Evolutionary conservation across 106 monocot genomes (phyloP), one percentile per base, ranked within the genome.

Genomic region (Dendrobium chrysotoxum): DNA sequence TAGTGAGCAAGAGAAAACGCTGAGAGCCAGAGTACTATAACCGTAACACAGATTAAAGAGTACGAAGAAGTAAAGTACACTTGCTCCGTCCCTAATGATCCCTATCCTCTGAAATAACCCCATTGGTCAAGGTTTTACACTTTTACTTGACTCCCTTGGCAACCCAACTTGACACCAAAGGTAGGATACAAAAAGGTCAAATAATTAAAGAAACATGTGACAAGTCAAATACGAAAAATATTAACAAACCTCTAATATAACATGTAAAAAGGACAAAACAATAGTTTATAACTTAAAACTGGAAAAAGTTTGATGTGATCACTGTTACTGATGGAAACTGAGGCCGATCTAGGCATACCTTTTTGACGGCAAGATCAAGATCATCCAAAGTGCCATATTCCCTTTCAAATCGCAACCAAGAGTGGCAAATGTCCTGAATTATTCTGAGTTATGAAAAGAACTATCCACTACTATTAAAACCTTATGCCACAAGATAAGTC

Each of bases 371-470:
- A 86, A 90, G 77, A 84, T 99, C 99, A 71, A 85, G 86, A 86
- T 99, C 99, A 68, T 88, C 91, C 35, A 99, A 76, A 55, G 91
- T 87, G 28, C 99, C 99, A 90, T 86, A 83, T 82, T 99, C 88
- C 77, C 95, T 83, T 91, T 99, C 99, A 84, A 99, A 99, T 58
- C 81, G 92, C 82, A 99, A 75, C 99, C 99, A 99, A 26, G 91
- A 83, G 78, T 91, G 72, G 80, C 99, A 99, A 76, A 99, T 85
- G 39, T 93, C 93, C 96, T 96, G 88, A 85, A 77, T 65, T 77
- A 81, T 54, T 77, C 1, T 6, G 21, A 46, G 13, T 47, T 77
- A 84, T 53, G 79, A 58, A 75, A 68, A 85, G 45, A 15, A 31
- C 12, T 53, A 13, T 53, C 44, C n/a, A 11, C 16, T 5, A 79